Percentiles rank a stretch among this genome's conserved stretches.
Conservation (phyloP, 163 green algal species). For the Prototheca stagnorum region DNA sequence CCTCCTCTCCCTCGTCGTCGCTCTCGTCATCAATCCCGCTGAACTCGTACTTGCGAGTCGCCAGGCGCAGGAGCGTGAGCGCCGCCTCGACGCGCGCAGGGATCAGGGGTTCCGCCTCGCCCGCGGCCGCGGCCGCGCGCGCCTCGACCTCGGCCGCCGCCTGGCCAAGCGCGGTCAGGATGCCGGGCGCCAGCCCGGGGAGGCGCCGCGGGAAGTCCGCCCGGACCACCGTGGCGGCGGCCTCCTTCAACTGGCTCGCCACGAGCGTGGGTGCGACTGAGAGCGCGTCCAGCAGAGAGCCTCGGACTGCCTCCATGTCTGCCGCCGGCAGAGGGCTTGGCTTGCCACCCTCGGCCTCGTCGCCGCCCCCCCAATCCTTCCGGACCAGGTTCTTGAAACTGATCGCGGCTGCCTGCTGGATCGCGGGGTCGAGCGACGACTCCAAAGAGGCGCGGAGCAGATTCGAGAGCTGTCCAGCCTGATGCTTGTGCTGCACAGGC, state of each 20-base stretch:
- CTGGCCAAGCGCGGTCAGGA: constrained; percentile 44
- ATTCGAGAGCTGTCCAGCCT: constrained; percentile 45
- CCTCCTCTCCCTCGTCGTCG: too few relatives aligned
- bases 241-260: constrained; percentile 69
- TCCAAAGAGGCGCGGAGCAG: constrained; percentile 67
- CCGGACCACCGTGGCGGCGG: constrained; percentile 59
- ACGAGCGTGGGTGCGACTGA: constrained; percentile 42
- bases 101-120: too few relatives aligned
- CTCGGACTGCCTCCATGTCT: constrained; percentile 50
- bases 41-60: constrained; percentile 95
- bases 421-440: constrained; percentile 35
- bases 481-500: constrained; percentile 19
- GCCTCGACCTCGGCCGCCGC: too few relatives aligned
- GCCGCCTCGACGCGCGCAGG: constrained; percentile 53
- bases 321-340: constrained; percentile 20
- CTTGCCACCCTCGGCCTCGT: constrained; percentile 11
- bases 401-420: constrained; percentile 77
- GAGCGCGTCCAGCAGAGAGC: constrained; percentile 54
- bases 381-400: constrained; percentile 85
- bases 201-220: constrained; percentile 73
- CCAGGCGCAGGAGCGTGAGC: constrained; percentile 60
- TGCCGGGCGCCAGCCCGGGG: constrained; percentile 50
- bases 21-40: constrained; percentile 63
- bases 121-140: too few relatives aligned
- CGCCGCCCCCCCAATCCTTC: constrained; percentile 65